These are phyloP conservation scores for Lodderomyces parapsilosis DNA, from an alignment of 1,139 yeast genomes.

Conservation along the genomic window DNA sequence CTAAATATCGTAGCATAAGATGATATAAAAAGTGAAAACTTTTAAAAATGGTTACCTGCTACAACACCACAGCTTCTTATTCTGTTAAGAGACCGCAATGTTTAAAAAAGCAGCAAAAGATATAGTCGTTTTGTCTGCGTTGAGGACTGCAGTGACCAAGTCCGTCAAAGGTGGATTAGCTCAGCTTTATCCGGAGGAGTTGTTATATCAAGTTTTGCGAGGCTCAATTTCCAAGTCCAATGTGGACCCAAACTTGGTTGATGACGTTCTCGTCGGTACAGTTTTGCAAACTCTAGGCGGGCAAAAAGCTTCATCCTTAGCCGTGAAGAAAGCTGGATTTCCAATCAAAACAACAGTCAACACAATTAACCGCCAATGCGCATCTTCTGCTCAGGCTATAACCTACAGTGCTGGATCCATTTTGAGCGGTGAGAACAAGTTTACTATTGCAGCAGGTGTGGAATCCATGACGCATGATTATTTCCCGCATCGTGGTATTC, in stretches of 20 bases:
- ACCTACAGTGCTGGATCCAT: constrained; percentile 33
- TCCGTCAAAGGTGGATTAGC: constrained; percentile 38
- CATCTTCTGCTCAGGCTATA: constrained; percentile 41
- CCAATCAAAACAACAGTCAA: constrained; percentile 37
- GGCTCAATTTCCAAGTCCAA: constrained; percentile 27
- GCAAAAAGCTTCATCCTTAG: constrained; percentile 83
- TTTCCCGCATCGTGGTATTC: constrained; percentile 40
- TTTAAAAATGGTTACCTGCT: background rate
- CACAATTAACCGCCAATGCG: constrained; percentile 42
- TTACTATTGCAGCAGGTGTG: constrained; percentile 43
- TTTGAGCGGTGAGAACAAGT: constrained; percentile 29
- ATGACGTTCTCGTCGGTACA: constrained; percentile 78
- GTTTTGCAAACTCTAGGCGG: constrained; percentile 85
- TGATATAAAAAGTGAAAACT: background rate
- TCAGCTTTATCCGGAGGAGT: constrained; percentile 34
- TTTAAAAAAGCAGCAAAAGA: constrained; percentile 29
- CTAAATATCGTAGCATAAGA: background rate
- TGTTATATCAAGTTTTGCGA: constrained; percentile 27
- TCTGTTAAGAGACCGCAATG: constrained; percentile 8
- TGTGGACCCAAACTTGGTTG: constrained; percentile 43
- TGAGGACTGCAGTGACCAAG: constrained; percentile 36
- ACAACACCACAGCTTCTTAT: background rate
- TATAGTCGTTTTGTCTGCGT: constrained; percentile 35
- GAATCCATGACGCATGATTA: constrained; percentile 46
- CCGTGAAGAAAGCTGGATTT: constrained; percentile 34